Evolutionary conservation across 306 rosid genomes (phyloP).

Genomic region (Cucurbita moschata): DNA sequence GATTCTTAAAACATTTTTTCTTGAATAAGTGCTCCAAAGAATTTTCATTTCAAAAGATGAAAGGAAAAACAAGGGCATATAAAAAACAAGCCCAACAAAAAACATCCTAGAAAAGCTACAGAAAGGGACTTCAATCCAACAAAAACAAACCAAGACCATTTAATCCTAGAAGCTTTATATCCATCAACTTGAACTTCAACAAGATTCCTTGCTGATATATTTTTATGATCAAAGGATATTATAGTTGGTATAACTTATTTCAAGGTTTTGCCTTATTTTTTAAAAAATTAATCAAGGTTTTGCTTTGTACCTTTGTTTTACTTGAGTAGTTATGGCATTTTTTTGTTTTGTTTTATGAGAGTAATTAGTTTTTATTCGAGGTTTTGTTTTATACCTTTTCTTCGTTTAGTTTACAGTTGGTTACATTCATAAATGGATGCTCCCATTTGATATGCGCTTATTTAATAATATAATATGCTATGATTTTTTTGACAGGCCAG

Average conservation of each 20-base stretch:
- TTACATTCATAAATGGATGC: neutral
- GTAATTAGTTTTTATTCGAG: neutral
- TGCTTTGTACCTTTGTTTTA: neutral
- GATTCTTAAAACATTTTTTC: neutral
- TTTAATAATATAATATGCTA: neutral
- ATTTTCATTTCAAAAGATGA: no score
- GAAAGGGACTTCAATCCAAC: no score
- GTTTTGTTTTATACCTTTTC: neutral
- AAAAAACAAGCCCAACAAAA: no score
- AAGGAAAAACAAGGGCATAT: no score
- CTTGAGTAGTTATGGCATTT: neutral
- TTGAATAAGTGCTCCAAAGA: no score
- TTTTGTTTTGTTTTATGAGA: neutral
- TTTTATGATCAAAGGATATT: neutral
- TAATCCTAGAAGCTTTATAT: no score
- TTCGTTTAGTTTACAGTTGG: neutral
- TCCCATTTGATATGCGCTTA: neutral
- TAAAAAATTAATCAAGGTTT: neutral
- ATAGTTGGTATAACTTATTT: neutral
- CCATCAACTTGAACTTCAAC: neutral
- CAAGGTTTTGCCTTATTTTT: neutral
- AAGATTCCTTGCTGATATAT: neutral
- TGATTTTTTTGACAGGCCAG: slow-evolving; percentile 48
- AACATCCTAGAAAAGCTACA: no score
- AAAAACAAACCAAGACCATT: no score